Evolutionary conservation across 768 basidiomycete genomes (phyloP).

Genomic region (Tubosaeta sp.): DNA sequence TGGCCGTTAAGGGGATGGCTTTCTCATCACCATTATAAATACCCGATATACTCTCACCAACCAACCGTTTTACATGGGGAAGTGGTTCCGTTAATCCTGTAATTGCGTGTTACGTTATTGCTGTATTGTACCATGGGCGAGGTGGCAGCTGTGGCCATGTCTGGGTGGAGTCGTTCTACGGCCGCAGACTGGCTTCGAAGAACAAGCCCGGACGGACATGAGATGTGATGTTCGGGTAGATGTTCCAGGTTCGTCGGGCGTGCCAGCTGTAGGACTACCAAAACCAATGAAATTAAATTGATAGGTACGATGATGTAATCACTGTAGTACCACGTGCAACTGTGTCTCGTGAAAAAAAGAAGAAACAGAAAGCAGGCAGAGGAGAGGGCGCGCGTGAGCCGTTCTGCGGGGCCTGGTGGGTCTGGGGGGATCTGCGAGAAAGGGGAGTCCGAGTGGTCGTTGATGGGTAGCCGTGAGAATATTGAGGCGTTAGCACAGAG

Average conservation of each 20-base stretch:
- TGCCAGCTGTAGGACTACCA: constrained; percentile 10
- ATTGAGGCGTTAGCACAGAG: constrained; percentile 25
- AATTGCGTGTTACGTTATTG: constrained; percentile 21
- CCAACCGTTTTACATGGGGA: constrained; percentile 1
- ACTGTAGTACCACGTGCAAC: constrained; percentile 19
- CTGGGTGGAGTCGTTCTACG: too few species aligned
- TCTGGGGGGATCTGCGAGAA: background rate
- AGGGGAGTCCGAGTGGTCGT: constrained; percentile 3
- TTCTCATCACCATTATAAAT: constrained; percentile 25
- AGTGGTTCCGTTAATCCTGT: constrained; percentile 7
- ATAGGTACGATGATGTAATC: constrained; percentile 29
- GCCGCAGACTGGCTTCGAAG: too few species aligned
- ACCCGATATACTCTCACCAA: constrained; percentile 24
- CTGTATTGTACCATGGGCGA: background rate
- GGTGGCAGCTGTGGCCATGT: background rate
- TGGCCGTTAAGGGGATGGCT: constrained; percentile 10
- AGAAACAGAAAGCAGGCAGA: background rate
- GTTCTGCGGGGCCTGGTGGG: background rate
- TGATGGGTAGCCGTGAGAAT: constrained; percentile 27
- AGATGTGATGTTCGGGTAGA: too few species aligned
- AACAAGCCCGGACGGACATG: too few species aligned
- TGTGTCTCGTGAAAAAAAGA: constrained; percentile 8
- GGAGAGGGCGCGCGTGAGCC: background rate
- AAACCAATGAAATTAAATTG: constrained; percentile 15
- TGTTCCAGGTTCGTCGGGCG: too few species aligned